Base-by-base conservation (phyloP, 805 yeast species). In the Kodamaea hsintzibuensis region DNA sequence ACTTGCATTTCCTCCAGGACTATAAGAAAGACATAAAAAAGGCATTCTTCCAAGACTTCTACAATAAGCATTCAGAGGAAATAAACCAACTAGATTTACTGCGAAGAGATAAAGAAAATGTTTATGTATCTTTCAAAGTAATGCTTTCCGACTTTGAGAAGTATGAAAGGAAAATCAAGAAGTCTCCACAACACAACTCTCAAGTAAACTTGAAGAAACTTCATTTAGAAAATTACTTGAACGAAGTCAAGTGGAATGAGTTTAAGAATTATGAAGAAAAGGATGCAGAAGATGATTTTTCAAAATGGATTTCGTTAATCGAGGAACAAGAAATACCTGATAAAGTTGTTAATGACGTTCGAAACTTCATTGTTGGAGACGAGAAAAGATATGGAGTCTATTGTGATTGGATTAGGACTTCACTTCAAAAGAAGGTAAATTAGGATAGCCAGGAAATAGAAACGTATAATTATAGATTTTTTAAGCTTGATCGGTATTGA, bases 281-380 rank as follows among this genome's bases (percentile, higher is more conserved):
- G 12, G 18, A 40, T 3, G 37, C 17, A 14, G 40, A 19, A 7
- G 42, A 30, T 35, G 42, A 22, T 16, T 50, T 50, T 43, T 44
- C 45, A 30, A 12, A 16, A 38, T 50, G 53, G 53, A 25, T 44
- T 27, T 17, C 27, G 35, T 39, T 51, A 50, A 39, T 39, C 12
- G 10, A 8, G 9, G 48, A 33, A 12, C 18, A 16, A 17, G 44
- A 35, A n/a, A 17, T 45, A 17, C 37, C 42, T 8, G 54, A 42
- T 2, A 39, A 33, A 3, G 51, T 73, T 3, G 72, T 58, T 1
- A 64, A 69, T 37, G 59, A 67, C 47, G 62, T 66, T 17, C 59
- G 62, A 18, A 76, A 76, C 52, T 76, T 72, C 56, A 58, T 76
- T 8, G 68, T 76, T 8, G 80, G 79, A 3, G 77, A 74, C 51